phyloP scores from a whole-genome alignment of 345 rosid species.

The Leavenworthia alabamica region DNA sequence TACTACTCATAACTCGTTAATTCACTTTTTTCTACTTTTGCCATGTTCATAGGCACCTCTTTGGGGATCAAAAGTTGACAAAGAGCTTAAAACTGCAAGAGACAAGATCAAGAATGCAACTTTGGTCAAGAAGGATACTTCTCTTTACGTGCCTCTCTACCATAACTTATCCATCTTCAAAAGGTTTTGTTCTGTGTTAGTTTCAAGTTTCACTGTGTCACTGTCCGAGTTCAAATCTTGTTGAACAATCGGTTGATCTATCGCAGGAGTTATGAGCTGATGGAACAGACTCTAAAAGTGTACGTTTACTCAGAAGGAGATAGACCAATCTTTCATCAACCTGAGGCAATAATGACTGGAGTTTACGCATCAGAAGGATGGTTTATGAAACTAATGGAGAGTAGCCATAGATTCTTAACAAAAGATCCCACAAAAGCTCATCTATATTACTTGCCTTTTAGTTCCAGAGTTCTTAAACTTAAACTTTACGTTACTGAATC shows the following conservation, averaged over 20 bases:
- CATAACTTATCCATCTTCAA: slow-evolving; percentile 63
- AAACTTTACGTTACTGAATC: slow-evolving; percentile 55
- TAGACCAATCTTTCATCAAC: slow-evolving; percentile 59
- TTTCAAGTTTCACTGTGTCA: neutral
- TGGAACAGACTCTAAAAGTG: slow-evolving; percentile 65
- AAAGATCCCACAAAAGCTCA: slow-evolving; percentile 60
- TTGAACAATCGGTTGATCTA: neutral
- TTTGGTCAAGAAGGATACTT: slow-evolving; percentile 30
- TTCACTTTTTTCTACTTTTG: neutral
- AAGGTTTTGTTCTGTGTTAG: slow-evolving; percentile 37
- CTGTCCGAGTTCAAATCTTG: neutral
- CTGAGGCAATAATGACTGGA: slow-evolving; percentile 48
- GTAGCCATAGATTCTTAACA: slow-evolving; percentile 51
- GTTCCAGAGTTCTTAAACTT: slow-evolving; percentile 59
- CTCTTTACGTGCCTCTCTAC: slow-evolving; percentile 56
- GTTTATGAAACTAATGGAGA: slow-evolving; percentile 75
- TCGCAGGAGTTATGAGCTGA: slow-evolving; percentile 75
- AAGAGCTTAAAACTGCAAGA: slow-evolving; percentile 46
- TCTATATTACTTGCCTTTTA: slow-evolving; percentile 69
- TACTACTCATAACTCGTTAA: neutral
- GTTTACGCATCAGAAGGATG: slow-evolving; percentile 87
- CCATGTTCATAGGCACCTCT: slow-evolving; percentile 42
- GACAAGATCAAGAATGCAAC: slow-evolving; percentile 45
- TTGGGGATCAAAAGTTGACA: slow-evolving; percentile 53
- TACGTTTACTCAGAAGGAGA: slow-evolving; percentile 67